A percentile compares a stretch with the other conserved stretches of the same genome.
Conservation (phyloP, 169 alveolate species). For the Amoebophrya sp. region DNA sequence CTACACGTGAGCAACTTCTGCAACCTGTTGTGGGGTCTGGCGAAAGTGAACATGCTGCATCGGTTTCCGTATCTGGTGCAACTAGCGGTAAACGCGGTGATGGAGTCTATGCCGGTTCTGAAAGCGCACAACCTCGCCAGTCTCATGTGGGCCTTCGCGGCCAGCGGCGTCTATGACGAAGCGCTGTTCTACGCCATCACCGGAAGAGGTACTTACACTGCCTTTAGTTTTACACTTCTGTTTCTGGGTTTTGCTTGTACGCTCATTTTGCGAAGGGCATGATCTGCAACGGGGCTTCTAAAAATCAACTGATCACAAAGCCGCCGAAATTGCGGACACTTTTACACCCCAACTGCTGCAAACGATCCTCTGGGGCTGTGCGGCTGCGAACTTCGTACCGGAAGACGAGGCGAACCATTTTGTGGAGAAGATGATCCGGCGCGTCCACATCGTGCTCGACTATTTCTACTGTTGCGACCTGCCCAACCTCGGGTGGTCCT, state of each 20-base stretch:
- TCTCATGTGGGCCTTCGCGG: background rate
- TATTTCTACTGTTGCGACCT: background rate
- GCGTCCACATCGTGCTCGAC: background rate
- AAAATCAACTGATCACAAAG: too few relatives aligned
- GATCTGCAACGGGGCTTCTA: too few relatives aligned
- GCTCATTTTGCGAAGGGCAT: too few relatives aligned
- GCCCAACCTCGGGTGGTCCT: background rate
- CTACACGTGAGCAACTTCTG: background rate
- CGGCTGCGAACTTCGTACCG: background rate
- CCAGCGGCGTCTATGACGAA: background rate
- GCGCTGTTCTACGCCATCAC: background rate
- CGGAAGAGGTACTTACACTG: background rate
- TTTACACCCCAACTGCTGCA: background rate
- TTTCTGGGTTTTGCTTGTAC: too few relatives aligned
- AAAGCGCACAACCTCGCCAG: background rate
- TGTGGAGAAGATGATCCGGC: background rate
- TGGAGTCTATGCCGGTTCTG: background rate
- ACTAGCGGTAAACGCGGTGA: background rate
- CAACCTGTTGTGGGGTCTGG: background rate
- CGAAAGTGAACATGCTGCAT: background rate
- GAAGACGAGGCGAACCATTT: background rate
- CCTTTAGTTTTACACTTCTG: too few relatives aligned
- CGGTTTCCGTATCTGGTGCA: background rate
- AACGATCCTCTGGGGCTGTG: background rate
- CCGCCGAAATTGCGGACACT: background rate